A percentile compares a stretch with the other conserved stretches of the same genome.
phyloP scores from a whole-genome alignment of 805 yeast species.

The Saturnispora mendoncae region DNA sequence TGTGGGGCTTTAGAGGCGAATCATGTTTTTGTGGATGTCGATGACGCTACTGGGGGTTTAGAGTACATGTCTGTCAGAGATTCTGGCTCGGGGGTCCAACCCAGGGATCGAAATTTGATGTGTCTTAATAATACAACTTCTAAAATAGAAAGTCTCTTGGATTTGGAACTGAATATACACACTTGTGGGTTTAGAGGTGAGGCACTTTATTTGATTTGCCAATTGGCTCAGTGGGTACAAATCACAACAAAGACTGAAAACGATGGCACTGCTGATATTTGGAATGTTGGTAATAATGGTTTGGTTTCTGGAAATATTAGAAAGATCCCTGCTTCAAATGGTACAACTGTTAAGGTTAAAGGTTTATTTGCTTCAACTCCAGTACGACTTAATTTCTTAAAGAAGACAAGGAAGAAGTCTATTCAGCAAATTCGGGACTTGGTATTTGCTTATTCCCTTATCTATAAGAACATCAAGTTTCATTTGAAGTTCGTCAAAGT shows the following conservation, averaged over 20 bases:
- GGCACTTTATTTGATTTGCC: slow-evolving; percentile 34
- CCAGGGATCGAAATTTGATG: slow-evolving; percentile 26
- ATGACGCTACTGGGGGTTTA: slow-evolving; percentile 31
- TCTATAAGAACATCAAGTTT: slow-evolving; percentile 27
- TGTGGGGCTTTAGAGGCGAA: slow-evolving; percentile 9
- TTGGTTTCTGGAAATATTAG: slow-evolving; percentile 13
- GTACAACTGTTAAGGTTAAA: slow-evolving; percentile 30
- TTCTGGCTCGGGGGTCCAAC: slow-evolving; percentile 33
- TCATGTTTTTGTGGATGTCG: slow-evolving; percentile 31
- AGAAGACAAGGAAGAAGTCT: slow-evolving; percentile 21
- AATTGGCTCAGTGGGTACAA: slow-evolving; percentile 24
- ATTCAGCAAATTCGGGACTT: slow-evolving; percentile 21
- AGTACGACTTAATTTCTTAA: slow-evolving; percentile 28
- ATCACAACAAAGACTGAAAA: slow-evolving; percentile 25
- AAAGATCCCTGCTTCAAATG: slow-evolving; percentile 25
- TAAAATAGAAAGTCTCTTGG: slow-evolving; percentile 27
- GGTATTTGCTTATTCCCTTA: slow-evolving; percentile 27
- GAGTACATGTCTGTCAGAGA: slow-evolving; percentile 28
- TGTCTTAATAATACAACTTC: slow-evolving; percentile 37
- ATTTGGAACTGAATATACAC: slow-evolving; percentile 22
- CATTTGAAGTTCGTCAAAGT: slow-evolving; percentile 20
- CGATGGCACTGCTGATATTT: slow-evolving; percentile 29
- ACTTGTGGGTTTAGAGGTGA: slow-evolving; percentile 45
- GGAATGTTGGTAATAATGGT: slow-evolving; percentile 30
- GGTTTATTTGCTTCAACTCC: slow-evolving; percentile 28